Percentiles rank a stretch among this genome's conserved stretches.
Conservation (phyloP, 805 yeast genomes). For the Babjeviella inositovora region DNA sequence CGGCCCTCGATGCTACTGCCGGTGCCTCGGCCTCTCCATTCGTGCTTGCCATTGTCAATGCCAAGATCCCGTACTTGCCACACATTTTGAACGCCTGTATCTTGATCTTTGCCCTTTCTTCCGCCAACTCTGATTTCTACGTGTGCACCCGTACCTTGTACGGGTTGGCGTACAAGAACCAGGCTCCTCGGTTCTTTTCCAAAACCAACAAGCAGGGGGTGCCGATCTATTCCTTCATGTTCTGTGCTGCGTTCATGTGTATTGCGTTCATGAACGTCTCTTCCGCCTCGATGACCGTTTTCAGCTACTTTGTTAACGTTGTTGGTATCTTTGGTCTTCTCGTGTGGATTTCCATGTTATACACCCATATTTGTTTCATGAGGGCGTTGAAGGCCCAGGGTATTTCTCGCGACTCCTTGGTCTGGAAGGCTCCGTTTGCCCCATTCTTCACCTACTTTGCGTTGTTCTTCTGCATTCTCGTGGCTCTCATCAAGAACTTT, state of each 20-base stretch:
- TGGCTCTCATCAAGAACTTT: conserved; percentile 22
- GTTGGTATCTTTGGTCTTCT: conserved; percentile 17
- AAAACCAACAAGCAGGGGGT: conserved; percentile 33
- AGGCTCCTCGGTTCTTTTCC: conserved; percentile 27
- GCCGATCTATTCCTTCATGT: conserved; percentile 22
- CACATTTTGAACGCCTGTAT: conserved; percentile 69
- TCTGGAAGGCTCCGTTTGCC: conserved; percentile 24
- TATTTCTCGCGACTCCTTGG: conserved; percentile 17
- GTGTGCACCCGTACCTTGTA: conserved; percentile 35
- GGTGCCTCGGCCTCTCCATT: conserved; percentile 70
- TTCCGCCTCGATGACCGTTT: conserved; percentile 15
- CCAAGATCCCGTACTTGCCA: conserved; percentile 50
- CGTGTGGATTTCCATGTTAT: conserved; percentile 23
- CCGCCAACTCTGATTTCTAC: conserved; percentile 40
- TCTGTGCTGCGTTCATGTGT: conserved; percentile 18
- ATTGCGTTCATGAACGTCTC: conserved; percentile 26
- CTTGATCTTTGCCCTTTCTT: conserved; percentile 63
- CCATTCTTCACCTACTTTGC: conserved; percentile 28
- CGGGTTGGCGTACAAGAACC: conserved; percentile 33
- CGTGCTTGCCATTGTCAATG: conserved; percentile 63
- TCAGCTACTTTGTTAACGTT: conserved; percentile 22
- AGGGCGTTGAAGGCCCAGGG: conserved; percentile 26
- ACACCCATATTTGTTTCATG: conserved; percentile 26
- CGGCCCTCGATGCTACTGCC: conserved; percentile 18
- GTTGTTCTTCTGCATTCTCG: conserved; percentile 13